Percentiles rank a stretch among this genome's conserved stretches.
Evolutionary conservation across 2,329 filamentous ascomycete species (phyloP).

Genomic region (Dactylellina cionopaga): DNA sequence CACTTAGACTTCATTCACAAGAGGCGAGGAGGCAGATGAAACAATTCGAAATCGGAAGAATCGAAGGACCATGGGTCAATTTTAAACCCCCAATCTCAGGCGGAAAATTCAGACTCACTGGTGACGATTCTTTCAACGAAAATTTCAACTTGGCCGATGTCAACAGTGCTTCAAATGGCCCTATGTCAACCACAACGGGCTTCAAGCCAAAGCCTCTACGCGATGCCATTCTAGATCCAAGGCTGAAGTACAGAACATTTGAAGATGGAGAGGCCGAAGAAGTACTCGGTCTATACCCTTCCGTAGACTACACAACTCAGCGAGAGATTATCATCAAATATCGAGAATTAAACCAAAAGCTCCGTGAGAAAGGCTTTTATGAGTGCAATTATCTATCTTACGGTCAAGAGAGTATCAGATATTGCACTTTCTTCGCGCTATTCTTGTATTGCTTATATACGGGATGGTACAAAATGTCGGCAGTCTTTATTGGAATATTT

Average conservation of each 20-base stretch:
- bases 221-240: constrained; percentile 55
- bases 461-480: constrained; percentile 76
- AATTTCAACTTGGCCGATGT: constrained; percentile 17
- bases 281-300: constrained; percentile 82
- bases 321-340: constrained; percentile 81
- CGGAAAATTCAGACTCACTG: constrained; percentile 41
- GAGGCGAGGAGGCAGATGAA: constrained; percentile 81
- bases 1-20: constrained; percentile 79
- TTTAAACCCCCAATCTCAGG: constrained; percentile 90
- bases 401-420: constrained; percentile 77
- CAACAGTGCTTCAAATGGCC: constrained; percentile 3
- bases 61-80: constrained; percentile 85
- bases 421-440: constrained; percentile 72
- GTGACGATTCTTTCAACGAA: constrained; percentile 30
- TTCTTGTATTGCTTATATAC: constrained; percentile 71
- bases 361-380: constrained; percentile 80
- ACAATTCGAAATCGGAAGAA: constrained; percentile 81
- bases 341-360: constrained; percentile 75
- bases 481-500: constrained; percentile 78
- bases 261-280: constrained; percentile 62
- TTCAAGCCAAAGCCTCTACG: constrained; percentile 56
- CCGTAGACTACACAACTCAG: constrained; percentile 78
- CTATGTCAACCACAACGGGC: too few species aligned
- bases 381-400: constrained; percentile 86
- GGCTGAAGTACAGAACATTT: constrained; percentile 29